Base-by-base conservation (phyloP, 73 alveolate genomes). In the Uronychia setigera region DNA sequence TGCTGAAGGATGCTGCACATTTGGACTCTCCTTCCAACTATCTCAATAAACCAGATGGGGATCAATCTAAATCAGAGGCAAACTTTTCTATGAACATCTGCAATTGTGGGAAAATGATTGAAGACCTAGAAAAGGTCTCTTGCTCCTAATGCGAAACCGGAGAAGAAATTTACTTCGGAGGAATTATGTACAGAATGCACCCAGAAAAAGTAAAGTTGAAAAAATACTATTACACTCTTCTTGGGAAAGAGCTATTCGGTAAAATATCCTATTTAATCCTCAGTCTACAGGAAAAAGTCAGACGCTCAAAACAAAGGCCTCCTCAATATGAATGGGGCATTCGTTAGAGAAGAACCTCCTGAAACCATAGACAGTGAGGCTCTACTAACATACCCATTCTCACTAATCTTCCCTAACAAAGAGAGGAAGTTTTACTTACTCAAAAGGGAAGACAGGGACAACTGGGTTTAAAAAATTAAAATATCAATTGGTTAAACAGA, bases 401-500 rank as follows among this genome's bases (percentile, higher is more conserved):
- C 46, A 85, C 75, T 87, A 25, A 80, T 87, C 9, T 87, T 91
- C 79, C 91, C 96, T 0, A 78, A 91, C 57, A 91, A 87, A 58
- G 33, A 81, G 33, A 87, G 93, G 60, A 76, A 74, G 5, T 91
- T 79, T 60, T 91, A 91, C 76, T 81, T 88, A 26, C 80, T 32
- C 32, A 88, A 79, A 87, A 58, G 87, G 74, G 77, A 86, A 35
- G 83, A 58, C 35, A 86, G 86, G 76, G 88, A 85, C 5, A 81
- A 29, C 35, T 91, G 92, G 92, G 35, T 91, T 76, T 74, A 87
- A 25, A 77, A 84, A 1, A 79, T 92, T 11, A 92, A 92, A 67
- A 80, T 83, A 74, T 87, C 91, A 25, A 93, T 95, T 30, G 95
- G 94, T 33, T 95, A 93, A 76, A 92, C 94, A 31, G 90, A 91